phyloP scores from a whole-genome alignment of 768 basidiomycete species.

The Sporobolomyces pararoseus region DNA sequence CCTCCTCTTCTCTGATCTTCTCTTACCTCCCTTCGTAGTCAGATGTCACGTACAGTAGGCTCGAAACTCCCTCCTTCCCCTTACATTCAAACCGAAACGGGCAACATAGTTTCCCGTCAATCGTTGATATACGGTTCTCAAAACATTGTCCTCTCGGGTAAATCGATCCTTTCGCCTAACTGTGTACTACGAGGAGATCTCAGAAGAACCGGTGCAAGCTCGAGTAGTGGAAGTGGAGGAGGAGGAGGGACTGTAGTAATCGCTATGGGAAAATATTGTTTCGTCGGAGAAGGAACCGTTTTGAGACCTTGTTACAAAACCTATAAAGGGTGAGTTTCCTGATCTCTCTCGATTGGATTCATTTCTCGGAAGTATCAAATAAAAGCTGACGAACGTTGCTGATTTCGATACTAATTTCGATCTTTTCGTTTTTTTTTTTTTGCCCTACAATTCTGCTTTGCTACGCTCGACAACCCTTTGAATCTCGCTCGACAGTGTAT shows the following conservation, averaged over 20 bases:
- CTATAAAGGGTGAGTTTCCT: slow-evolving; percentile 50
- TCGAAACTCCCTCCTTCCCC: not conserved
- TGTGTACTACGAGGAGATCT: slow-evolving; percentile 93
- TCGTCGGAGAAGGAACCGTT: slow-evolving; percentile 82
- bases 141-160: slow-evolving; percentile 95
- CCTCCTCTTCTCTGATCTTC: not conserved
- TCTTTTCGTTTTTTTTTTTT: not conserved
- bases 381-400: too few species aligned
- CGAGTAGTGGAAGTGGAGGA: not conserved
- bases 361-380: too few species aligned
- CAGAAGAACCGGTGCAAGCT: slow-evolving; percentile 67
- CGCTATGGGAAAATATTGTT: slow-evolving; percentile 85
- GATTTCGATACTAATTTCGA: too few species aligned
- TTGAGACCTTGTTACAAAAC: slow-evolving; percentile 57
- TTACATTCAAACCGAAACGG: slow-evolving; percentile 60
- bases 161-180: slow-evolving; percentile 85
- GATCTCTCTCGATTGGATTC: too few species aligned
- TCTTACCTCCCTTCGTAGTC: not conserved
- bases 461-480: too few species aligned
- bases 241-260: slow-evolving; percentile 66
- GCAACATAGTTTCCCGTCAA: slow-evolving; percentile 89
- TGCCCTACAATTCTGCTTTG: not conserved
- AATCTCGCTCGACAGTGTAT: too few species aligned
- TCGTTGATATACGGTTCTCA: slow-evolving; percentile 88
- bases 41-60: not conserved